A percentile compares a stretch with the other conserved stretches of the same genome.
These are phyloP conservation scores for Cryphonectria nitschkei DNA, from an alignment of 2,329 filamentous ascomycete genomes.

Conservation along the genomic window DNA sequence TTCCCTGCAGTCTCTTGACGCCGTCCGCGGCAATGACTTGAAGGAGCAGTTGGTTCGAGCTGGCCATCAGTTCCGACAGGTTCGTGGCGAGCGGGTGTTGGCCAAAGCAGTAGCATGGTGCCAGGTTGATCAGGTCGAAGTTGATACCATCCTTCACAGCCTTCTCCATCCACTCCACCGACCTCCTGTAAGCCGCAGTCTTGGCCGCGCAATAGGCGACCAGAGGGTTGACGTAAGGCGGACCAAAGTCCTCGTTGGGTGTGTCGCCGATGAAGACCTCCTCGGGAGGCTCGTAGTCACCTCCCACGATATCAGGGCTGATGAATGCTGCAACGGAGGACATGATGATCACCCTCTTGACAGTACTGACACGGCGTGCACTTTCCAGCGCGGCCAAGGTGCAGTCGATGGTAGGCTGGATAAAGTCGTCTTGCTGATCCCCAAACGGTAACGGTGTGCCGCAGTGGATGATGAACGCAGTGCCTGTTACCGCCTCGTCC, in stretches of 20 bases:
- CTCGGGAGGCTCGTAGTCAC: slow-evolving; percentile 17
- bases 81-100: slow-evolving; percentile 24
- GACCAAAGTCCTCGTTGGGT: slow-evolving; percentile 24
- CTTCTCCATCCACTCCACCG: slow-evolving; percentile 27
- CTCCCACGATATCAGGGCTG: slow-evolving; percentile 12
- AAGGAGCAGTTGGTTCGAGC: slow-evolving; percentile 26
- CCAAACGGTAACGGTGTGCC: slow-evolving; percentile 21
- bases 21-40: slow-evolving; percentile 4
- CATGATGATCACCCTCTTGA: slow-evolving; percentile 30
- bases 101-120: slow-evolving; percentile 24
- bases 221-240: slow-evolving; percentile 22
- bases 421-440: slow-evolving; percentile 28
- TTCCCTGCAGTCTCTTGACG: not conserved
- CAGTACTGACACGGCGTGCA: slow-evolving; percentile 28
- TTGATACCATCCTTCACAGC: slow-evolving; percentile 21
- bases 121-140: slow-evolving; percentile 30
- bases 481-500: slow-evolving; percentile 22
- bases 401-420: slow-evolving; percentile 32
- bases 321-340: slow-evolving; percentile 26
- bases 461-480: slow-evolving; percentile 19
- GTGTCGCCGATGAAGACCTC: slow-evolving; percentile 14
- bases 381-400: slow-evolving; percentile 30
- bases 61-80: slow-evolving; percentile 16
- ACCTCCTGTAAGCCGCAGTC: slow-evolving; percentile 24
- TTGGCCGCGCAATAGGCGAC: slow-evolving; percentile 28